Evolutionary conservation across 345 rosid species (phyloP).

Genomic region (Schrenkiella parvula): DNA sequence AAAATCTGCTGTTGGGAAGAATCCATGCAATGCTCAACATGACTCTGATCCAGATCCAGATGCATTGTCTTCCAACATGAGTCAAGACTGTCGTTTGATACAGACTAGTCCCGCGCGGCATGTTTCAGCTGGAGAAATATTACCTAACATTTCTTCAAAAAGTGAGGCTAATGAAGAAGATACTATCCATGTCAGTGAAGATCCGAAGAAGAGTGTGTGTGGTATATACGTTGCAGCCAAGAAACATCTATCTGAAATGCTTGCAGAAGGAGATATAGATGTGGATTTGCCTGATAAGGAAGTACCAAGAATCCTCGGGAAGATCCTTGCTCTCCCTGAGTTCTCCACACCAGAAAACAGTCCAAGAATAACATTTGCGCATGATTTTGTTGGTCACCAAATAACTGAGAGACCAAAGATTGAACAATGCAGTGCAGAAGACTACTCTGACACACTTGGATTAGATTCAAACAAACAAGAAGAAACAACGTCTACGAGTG

Average conservation of each 20-base stretch:
- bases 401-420: slow-evolving; percentile 13
- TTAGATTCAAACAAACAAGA: slow-evolving; percentile 32
- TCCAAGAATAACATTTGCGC: slow-evolving; percentile 42
- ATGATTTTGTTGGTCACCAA: slow-evolving; percentile 13
- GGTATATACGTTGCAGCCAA: slow-evolving; percentile 81
- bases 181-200: slow-evolving; percentile 31
- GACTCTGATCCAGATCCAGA: slow-evolving; percentile 57
- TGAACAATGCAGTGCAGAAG: slow-evolving; percentile 35
- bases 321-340: slow-evolving; percentile 83
- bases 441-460: slow-evolving; percentile 22
- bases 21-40: slow-evolving; percentile 47
- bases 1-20: slow-evolving; percentile 40
- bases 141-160: slow-evolving; percentile 33
- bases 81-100: slow-evolving; percentile 3
- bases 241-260: slow-evolving; percentile 85
- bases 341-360: slow-evolving; percentile 61
- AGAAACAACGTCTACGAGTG: slow-evolving; percentile 22
- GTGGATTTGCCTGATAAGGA: slow-evolving; percentile 43
- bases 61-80: slow-evolving; percentile 43
- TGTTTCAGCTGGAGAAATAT: slow-evolving; percentile 53
- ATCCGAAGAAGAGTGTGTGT: slow-evolving; percentile 47
- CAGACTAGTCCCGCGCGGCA: slow-evolving; percentile 47
- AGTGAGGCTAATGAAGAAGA: slow-evolving; percentile 32
- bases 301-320: slow-evolving; percentile 61
- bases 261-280: slow-evolving; percentile 48